Conservation (phyloP, 1,284 basidiomycete genomes). For the Thelephora terrestris region DNA sequence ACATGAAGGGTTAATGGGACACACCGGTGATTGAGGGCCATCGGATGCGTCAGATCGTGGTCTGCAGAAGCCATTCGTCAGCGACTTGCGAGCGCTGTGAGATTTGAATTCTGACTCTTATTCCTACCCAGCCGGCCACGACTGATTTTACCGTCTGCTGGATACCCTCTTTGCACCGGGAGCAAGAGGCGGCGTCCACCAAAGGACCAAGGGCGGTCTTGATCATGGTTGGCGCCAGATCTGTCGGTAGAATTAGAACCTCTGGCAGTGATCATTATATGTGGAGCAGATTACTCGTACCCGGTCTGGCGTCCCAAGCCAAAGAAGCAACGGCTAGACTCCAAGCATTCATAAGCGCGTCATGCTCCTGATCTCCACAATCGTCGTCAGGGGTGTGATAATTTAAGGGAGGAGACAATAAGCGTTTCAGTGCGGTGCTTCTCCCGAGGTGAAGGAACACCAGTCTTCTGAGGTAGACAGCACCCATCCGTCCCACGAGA, state of each 20-base stretch:
- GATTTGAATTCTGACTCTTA: background rate
- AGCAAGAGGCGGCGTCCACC: conserved; percentile 18
- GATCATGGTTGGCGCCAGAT: conserved; percentile 18
- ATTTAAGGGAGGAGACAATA: conserved; percentile 25
- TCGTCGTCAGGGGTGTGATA: conserved; percentile 19
- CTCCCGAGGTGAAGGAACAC: conserved; percentile 30
- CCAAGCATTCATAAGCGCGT: conserved; percentile 23
- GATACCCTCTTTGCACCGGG: conserved; percentile 46
- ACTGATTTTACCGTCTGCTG: conserved; percentile 42
- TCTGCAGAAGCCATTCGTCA: too few species aligned
- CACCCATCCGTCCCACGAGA: conserved; percentile 25
- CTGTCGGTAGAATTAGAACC: conserved; percentile 7
- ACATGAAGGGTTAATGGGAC: too few species aligned
- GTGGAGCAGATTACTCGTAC: conserved; percentile 11
- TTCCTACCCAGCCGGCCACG: background rate
- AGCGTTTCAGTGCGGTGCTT: conserved; percentile 24
- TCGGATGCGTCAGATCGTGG: too few species aligned
- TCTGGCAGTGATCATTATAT: conserved; percentile 1
- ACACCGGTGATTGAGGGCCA: too few species aligned
- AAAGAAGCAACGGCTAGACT: conserved; percentile 25
- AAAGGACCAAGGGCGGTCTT: conserved; percentile 19
- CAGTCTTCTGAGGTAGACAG: conserved; percentile 30
- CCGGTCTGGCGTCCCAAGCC: conserved; percentile 26
- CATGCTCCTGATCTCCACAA: conserved; percentile 21
- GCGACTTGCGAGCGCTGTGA: too few species aligned